Base-by-base conservation (phyloP, 164 flowering plant genomes). In the Pachysandra terminalis region DNA sequence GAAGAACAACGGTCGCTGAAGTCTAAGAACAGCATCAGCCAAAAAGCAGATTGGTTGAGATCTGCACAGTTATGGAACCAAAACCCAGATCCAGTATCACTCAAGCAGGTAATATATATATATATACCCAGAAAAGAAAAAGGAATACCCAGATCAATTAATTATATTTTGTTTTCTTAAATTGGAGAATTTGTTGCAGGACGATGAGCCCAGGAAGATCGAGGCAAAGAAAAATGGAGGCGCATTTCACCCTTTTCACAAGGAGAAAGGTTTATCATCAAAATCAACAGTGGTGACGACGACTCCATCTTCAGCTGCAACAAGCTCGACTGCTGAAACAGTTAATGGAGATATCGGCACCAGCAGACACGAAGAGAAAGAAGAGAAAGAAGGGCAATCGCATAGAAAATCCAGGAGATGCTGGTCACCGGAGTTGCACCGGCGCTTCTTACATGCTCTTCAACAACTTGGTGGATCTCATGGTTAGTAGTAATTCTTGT, bases 381-480 rank as follows among this genome's bases (percentile, higher is more conserved):
- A 45, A 45, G 51, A 10, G 51, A 76, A 80, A 49, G 81, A 81
- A 45, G 78, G 76, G 17, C 75, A 75, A 61, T 56, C 75, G 9
- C 75, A 74, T 28, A 82, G 92, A 65, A 94, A 94, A 68, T 65
- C 79, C 1, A 84, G 98, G 75, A 71, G 98, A 69, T 81, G 89
- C 68, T 95, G 98, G 98, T 95, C 97, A 9, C 90, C 88, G 41
- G 97, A 92, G 76, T 78, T 95, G 68, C 98, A 95, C 67, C 73
- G 81, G 69, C 72, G 91, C 7, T 95, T 95, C 79, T 67, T 90
- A 51, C 74, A 84, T 26, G 88, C 97, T 28, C 90, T 95, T 37
- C 89, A 90, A 71, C 91, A 90, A 59, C 94, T 95, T 25, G 98
- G 98, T 64, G 98, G 98, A 68, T 79, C 96, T 17, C 91, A 90